Conservation (phyloP, 2,329 filamentous ascomycete genomes). For the Botrytis byssoidea region DNA sequence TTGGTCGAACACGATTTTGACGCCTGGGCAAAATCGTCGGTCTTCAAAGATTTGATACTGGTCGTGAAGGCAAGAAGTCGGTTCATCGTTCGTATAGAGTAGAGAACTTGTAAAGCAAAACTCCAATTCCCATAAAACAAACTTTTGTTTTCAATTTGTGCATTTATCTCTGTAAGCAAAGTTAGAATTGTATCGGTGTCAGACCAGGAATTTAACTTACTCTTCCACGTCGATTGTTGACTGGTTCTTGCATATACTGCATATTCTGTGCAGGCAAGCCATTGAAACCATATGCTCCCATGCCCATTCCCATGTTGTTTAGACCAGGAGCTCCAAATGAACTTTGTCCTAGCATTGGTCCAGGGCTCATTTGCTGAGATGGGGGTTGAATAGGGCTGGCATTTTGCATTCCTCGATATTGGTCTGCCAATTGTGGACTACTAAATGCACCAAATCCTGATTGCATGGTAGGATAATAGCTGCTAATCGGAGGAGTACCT, state of each 20-base stretch:
- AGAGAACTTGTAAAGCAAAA: not conserved
- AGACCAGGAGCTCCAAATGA: conserved; percentile 53
- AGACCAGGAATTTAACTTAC: conserved; percentile 41
- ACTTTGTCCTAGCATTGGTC: conserved; percentile 42
- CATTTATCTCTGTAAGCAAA: conserved; percentile 15
- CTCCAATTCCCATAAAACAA: not conserved
- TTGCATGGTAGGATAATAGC: conserved; percentile 57
- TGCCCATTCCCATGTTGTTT: conserved; percentile 46
- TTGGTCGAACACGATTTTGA: conserved; percentile 1
- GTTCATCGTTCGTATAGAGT: conserved; percentile 11
- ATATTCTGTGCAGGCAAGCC: conserved; percentile 50
- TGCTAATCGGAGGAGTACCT: conserved; percentile 52
- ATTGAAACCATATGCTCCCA: conserved; percentile 47
- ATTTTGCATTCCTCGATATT: conserved; percentile 54
- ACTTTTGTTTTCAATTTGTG: conserved; percentile 1
- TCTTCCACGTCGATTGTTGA: conserved; percentile 57
- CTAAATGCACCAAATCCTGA: conserved; percentile 54
- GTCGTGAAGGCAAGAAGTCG: not conserved
- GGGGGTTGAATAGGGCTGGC: conserved; percentile 48
- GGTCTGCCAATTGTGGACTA: conserved; percentile 50
- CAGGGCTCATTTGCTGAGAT: conserved; percentile 43
- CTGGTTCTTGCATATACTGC: conserved; percentile 55
- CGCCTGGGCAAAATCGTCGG: conserved; percentile 8
- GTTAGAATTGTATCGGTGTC: not conserved
- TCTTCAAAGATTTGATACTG: not conserved